A percentile compares a stretch with the other conserved stretches of the same genome.
Conservation (phyloP, 331 rosid genomes). For the Malus hybrid region DNA sequence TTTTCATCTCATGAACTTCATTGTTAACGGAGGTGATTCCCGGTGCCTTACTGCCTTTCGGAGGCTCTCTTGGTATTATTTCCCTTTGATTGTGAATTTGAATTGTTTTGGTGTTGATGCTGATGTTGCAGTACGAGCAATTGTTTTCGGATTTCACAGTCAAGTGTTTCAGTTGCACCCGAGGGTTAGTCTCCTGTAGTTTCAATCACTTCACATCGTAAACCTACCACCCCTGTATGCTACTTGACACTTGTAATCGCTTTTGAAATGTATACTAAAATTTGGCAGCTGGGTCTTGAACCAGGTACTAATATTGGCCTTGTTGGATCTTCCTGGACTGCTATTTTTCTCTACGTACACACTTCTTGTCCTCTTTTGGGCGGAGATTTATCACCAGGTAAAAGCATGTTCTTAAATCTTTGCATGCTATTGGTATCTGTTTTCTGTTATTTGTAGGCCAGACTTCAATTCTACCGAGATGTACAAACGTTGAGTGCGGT, state of each 20-base stretch:
- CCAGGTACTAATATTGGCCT: constrained; percentile 58
- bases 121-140: constrained; percentile 65
- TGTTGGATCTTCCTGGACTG: constrained; percentile 83
- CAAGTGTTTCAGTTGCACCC: constrained; percentile 70
- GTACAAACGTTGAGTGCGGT: background rate
- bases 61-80: background rate
- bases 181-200: constrained; percentile 37
- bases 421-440: background rate
- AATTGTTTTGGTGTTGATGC: background rate
- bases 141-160: constrained; percentile 82
- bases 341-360: constrained; percentile 91
- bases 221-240: background rate
- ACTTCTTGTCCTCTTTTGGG: constrained; percentile 92
- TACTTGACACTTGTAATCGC: background rate
- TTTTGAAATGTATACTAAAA: constrained; percentile 23
- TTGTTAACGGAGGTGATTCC: constrained; percentile 74
- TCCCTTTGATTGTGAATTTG: constrained; percentile 6
- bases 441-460: background rate
- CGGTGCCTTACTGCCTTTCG: background rate
- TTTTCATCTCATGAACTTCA: constrained; percentile 92
- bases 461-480: background rate
- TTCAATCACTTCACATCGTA: background rate
- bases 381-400: constrained; percentile 97
- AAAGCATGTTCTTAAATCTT: constrained; percentile 9
- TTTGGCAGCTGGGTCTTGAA: constrained; percentile 18